Evolutionary conservation across 2,329 filamentous ascomycete genomes (phyloP), one percentile per base, ranked within the genome.

Genomic region (Neonectria sp.): DNA sequence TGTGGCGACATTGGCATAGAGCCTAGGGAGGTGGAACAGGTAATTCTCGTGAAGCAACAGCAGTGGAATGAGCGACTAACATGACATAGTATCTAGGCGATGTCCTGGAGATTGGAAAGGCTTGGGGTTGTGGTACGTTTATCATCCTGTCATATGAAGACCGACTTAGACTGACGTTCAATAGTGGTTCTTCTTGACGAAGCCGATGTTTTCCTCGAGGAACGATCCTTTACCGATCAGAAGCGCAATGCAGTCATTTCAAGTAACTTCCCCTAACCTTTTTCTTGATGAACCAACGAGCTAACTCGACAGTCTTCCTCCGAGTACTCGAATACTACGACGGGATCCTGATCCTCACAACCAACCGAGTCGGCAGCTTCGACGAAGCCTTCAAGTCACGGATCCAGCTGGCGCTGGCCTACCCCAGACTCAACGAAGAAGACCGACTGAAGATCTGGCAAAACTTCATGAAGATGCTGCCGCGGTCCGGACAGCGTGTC

Each of bases 341-440:
- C 3, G 82, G 83, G 1, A 81, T 85, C 56, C 70, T 85, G 0
- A 82, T 82, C 69, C 75, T 86, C 7, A 86, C 84, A 0, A 86
- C 83, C 8, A 86, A 86, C 71, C 79, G 82, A 2, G 80, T 85
- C 1, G 82, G 82, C 1, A 73, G 75, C 6, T 79, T 86, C n/a
- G 84, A 86, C 65, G 82, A 84, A 55, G 83, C 83, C 2, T 84
- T 84, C 70, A 76, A 76, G 43, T 83, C 82, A 0, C 76, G 82
- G 0, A 78, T 85, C 29, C 80, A 84, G 53, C 46, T 52, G 2
- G 31, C 56, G 6, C 8, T 63, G 1, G 37, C 77, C 53, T 83
- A 82, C 61, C 77, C 71, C 11, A 57, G 51, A 1, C 71, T 80
- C 5, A 60, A 73, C 29, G 45, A 67, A 29, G 11, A 68, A 0